These are phyloP conservation scores for Chaetomium globosum DNA, from an alignment of 2,329 filamentous ascomycete genomes.

Conservation along the genomic window DNA sequence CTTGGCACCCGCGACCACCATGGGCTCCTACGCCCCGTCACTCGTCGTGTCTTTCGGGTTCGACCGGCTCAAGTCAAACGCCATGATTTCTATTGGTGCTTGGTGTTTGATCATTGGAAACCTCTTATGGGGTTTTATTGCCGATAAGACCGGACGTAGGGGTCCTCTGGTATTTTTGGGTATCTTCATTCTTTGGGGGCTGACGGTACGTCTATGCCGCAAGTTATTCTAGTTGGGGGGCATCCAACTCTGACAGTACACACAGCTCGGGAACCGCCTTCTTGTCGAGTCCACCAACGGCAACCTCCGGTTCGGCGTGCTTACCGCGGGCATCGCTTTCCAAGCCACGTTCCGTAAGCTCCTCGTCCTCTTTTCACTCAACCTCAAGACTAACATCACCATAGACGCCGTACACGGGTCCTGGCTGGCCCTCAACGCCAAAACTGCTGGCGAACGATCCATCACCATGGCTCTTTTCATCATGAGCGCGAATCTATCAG, in stretches of 20 bases:
- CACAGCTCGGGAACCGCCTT: constrained; percentile 39
- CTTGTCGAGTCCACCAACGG: constrained; percentile 36
- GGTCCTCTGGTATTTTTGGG: constrained; percentile 40
- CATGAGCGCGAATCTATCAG: constrained; percentile 36
- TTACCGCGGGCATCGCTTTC: constrained; percentile 38
- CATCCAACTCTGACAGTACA: background rate
- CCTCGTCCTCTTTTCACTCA: background rate
- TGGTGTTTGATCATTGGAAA: constrained; percentile 44
- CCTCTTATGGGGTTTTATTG: constrained; percentile 40
- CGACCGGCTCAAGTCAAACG: constrained; percentile 42
- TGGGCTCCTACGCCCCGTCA: constrained; percentile 41
- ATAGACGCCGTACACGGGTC: constrained; percentile 34
- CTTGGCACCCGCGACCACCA: constrained; percentile 39
- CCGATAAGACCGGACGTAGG: constrained; percentile 35
- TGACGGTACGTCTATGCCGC: constrained; percentile 33
- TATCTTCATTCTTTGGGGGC: constrained; percentile 37
- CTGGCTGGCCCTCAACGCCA: constrained; percentile 35
- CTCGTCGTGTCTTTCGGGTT: constrained; percentile 44
- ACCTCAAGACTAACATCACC: background rate
- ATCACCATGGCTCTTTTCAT: constrained; percentile 36
- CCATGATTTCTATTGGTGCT: constrained; percentile 43
- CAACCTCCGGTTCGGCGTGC: constrained; percentile 39
- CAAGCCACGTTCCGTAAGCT: constrained; percentile 40
- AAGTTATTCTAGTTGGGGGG: background rate
- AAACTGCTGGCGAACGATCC: constrained; percentile 33